Evolutionary conservation across 108 stramenopile species (phyloP).

Genomic region (Cyclotella sp.): DNA sequence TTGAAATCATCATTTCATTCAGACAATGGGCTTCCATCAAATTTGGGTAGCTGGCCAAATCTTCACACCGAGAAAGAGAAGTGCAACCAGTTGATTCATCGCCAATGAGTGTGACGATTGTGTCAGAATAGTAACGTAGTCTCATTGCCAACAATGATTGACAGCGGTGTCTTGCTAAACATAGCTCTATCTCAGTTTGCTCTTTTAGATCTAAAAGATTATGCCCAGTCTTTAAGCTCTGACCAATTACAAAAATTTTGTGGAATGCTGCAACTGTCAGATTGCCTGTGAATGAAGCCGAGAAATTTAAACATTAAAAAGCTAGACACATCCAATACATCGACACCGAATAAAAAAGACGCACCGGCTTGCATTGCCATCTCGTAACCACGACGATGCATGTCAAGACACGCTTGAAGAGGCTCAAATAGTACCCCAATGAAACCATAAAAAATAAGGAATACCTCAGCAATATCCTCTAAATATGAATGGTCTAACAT

Average conservation of each 20-base stretch:
- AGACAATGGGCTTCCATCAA: too few species aligned
- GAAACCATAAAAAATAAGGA: not conserved
- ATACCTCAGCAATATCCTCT: not conserved
- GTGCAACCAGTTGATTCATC: too few species aligned
- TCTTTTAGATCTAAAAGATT: conserved; percentile 1
- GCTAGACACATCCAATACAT: too few species aligned
- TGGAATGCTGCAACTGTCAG: not conserved
- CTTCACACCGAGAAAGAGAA: too few species aligned
- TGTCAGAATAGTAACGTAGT: not conserved
- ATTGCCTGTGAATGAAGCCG: not conserved
- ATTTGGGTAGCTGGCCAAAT: too few species aligned
- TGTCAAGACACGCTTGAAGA: not conserved
- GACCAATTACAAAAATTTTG: not conserved
- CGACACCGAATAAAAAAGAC: too few species aligned
- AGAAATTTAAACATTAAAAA: too few species aligned
- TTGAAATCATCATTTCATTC: too few species aligned
- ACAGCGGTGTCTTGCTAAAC: not conserved
- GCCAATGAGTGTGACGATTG: too few species aligned
- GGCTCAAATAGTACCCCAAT: not conserved
- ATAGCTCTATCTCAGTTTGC: not conserved
- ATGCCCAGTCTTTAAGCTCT: not conserved
- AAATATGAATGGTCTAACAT: not conserved
- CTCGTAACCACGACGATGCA: not conserved
- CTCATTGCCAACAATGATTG: not conserved
- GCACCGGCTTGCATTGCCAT: not conserved